These are phyloP conservation scores for Fusarium multiceps DNA, from an alignment of 2,329 filamentous ascomycete genomes.

Conservation along the genomic window DNA sequence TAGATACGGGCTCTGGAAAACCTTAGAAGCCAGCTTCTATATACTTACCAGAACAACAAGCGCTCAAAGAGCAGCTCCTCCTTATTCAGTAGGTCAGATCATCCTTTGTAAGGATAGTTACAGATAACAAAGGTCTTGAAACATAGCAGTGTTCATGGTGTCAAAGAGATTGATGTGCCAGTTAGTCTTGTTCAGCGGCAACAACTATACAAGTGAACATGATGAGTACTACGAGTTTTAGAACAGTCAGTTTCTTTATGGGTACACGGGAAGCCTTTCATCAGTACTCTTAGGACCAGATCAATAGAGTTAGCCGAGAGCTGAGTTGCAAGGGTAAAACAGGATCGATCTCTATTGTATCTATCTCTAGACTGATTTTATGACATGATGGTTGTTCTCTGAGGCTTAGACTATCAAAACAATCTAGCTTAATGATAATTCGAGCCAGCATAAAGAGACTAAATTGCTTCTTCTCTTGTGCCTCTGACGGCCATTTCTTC, in stretches of 20 bases:
- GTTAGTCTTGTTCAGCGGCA: background rate
- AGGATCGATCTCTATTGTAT: background rate
- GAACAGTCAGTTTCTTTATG: background rate
- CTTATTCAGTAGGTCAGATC: background rate
- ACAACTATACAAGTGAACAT: background rate
- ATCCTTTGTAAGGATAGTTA: background rate
- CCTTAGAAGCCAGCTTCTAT: background rate
- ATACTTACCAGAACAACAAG: background rate
- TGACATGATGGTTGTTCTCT: background rate
- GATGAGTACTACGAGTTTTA: background rate
- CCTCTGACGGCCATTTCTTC: background rate
- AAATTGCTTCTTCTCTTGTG: background rate
- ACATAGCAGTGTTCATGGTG: background rate
- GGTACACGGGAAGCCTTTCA: background rate
- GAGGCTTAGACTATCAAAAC: fast-evolving
- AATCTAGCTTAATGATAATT: background rate
- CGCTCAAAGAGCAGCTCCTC: background rate
- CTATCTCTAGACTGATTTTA: background rate
- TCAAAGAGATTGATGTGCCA: too few species aligned
- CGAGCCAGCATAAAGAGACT: fast-evolving
- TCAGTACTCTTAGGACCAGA: fast-evolving
- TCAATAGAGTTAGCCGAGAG: background rate
- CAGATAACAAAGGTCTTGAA: background rate
- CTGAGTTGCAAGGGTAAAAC: background rate
- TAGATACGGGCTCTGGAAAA: background rate